Base-by-base conservation (phyloP, 345 rosid genomes). In the Ceriops decandra region DNA sequence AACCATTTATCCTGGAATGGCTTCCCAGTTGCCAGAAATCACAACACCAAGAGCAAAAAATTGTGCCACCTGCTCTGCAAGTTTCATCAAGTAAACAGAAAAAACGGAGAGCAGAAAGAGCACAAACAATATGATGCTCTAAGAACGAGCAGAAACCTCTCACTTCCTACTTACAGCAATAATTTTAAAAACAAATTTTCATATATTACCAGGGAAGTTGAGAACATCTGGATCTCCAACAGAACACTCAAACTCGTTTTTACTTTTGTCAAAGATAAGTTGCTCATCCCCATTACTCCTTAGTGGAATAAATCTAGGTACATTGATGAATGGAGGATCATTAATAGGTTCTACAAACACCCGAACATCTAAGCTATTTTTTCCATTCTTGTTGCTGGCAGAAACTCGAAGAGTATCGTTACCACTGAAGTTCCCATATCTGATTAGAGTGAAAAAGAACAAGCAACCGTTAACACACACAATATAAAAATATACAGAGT, bases 171-270 rank as follows among this genome's bases (percentile, higher is more conserved):
- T 21, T 56, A 24, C 28, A 24, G 59, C 16, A 46, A 63, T 4
- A 46, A 36, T 1, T 33, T 7, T n/a, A 57, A 47, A 70, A 24
- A 3, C 15, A 32, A 7, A 58, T 20, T 26, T 32, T 67, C 21
- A 52, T 9, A 5, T 24, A 53, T 68, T 85, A 91, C 98, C 97
- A 1, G 97, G 95, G 59, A 81, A 91, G 69, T 83, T 73, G 66
- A 71, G 52, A 78, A 84, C 72, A 76, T 95, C 97, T 10, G 97
- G 90, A 82, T 95, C 99, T 58, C 96, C 96, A 70, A 87, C 81
- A 42, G 81, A 82, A 78, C 88, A 89, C 72, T 85, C 83, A 58
- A 91, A 91, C 57, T 81, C 75, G 53, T 89, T 90, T 70, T 35
- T 72, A 68, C 70, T 76, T 71, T 20, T 77, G 66, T 82, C 72